A percentile compares a stretch with the other conserved stretches of the same genome.
Evolutionary conservation across 805 yeast species (phyloP).

Genomic region (Priceomyces castillae): DNA sequence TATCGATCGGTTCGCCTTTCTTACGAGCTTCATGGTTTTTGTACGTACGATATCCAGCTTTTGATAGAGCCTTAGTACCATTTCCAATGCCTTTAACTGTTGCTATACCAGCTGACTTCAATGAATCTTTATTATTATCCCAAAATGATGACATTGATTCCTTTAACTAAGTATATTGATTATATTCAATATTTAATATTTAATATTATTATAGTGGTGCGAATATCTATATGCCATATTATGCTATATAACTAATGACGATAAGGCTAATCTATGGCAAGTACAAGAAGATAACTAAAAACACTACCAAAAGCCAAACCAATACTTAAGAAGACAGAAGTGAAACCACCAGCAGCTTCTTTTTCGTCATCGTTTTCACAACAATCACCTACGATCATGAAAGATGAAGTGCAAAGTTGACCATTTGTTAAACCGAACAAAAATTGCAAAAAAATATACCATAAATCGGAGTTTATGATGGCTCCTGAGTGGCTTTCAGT

Average conservation of each 20-base stretch:
- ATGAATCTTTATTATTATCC: constrained; percentile 48
- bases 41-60: constrained; percentile 52
- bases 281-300: constrained; percentile 65
- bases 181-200: too few relatives aligned
- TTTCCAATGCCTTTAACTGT: constrained; percentile 50
- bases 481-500: constrained; percentile 31
- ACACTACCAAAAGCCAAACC: constrained; percentile 82
- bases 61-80: constrained; percentile 47
- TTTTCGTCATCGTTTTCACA: constrained; percentile 64
- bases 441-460: constrained; percentile 70
- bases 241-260: too few relatives aligned
- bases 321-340: constrained; percentile 71
- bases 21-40: constrained; percentile 37
- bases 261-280: constrained; percentile 17
- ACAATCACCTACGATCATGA: constrained; percentile 67
- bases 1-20: constrained; percentile 14
- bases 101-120: constrained; percentile 49
- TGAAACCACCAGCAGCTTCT: constrained; percentile 93
- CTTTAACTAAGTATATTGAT: neutral
- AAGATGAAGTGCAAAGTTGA: constrained; percentile 73
- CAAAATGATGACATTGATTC: constrained; percentile 23
- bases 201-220: too few relatives aligned
- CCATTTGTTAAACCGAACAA: constrained; percentile 87
- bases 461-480: constrained; percentile 52
- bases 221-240: too few relatives aligned